phyloP scores from a whole-genome alignment of 306 rosid species.

The Quercus rubra region DNA sequence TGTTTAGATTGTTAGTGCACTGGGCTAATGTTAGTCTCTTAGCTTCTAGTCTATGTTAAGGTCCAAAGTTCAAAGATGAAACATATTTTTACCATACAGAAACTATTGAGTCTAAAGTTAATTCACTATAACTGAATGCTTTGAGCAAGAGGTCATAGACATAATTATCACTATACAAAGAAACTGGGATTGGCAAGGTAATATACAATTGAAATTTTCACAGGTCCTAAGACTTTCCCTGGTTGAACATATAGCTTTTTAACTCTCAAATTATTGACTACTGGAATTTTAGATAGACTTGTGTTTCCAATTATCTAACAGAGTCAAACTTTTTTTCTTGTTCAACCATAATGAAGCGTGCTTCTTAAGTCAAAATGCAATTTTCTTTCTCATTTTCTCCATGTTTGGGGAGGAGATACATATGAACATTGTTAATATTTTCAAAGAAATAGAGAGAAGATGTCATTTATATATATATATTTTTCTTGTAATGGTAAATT shows the following conservation, averaged over 20 bases:
- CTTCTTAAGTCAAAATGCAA: too few relatives aligned
- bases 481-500: not conserved
- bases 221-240: too few relatives aligned
- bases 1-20: constrained; percentile 5
- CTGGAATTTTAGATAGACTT: too few relatives aligned
- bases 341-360: too few relatives aligned
- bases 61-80: not conserved
- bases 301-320: too few relatives aligned
- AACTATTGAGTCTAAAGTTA: not conserved
- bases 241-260: too few relatives aligned
- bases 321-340: too few relatives aligned
- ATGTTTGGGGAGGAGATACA: too few relatives aligned
- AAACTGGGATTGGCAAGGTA: too few relatives aligned
- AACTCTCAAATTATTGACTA: too few relatives aligned
- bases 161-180: not conserved
- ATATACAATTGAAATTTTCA: too few relatives aligned
- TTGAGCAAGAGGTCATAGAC: not conserved
- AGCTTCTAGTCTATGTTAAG: not conserved
- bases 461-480: not conserved
- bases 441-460: not conserved
- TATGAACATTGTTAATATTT: not conserved
- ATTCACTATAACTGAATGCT: not conserved
- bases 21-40: constrained; percentile 13
- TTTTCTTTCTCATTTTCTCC: too few relatives aligned
- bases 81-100: constrained; percentile 1